Evolutionary conservation across 106 monocot genomes (phyloP).

Genomic region (Gastrodia elata): DNA sequence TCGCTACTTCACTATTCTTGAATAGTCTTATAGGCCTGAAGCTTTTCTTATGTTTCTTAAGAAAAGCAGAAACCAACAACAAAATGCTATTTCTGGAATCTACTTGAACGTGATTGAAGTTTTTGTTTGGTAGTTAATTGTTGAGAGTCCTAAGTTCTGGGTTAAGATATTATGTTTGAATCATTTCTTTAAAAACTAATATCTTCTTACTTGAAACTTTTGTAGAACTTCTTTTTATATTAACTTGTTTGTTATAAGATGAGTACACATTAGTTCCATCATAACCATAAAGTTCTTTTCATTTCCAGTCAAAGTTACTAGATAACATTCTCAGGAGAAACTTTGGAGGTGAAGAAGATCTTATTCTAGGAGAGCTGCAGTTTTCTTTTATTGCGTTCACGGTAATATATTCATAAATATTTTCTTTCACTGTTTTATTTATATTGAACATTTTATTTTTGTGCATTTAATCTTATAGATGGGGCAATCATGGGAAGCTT

Average conservation of each 20-base stretch:
- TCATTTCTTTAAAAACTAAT: background rate
- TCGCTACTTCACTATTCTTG: background rate
- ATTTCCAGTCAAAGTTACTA: conserved; percentile 61
- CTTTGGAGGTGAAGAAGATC: conserved; percentile 59
- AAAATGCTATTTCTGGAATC: background rate
- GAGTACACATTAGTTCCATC: background rate
- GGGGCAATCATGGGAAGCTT: conserved; percentile 97
- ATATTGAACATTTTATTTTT: background rate
- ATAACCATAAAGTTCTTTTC: background rate
- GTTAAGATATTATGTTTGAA: background rate
- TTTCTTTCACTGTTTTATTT: background rate
- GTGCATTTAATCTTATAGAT: conserved; percentile 36
- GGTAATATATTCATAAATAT: conserved; percentile 23
- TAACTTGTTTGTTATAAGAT: background rate
- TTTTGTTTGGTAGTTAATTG: conserved; percentile 2
- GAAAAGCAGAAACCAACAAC: background rate
- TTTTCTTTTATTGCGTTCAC: conserved; percentile 86
- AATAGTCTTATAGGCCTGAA: background rate
- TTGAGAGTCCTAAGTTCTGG: background rate
- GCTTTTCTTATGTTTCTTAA: background rate
- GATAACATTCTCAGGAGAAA: conserved; percentile 62
- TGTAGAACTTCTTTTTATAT: background rate
- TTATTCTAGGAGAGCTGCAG: conserved; percentile 83
- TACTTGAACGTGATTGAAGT: background rate
- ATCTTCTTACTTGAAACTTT: background rate